Evolutionary conservation across 495 filamentous ascomycete species (phyloP), one percentile per base, ranked within the genome.

Genomic region (Penicillium goetzii): DNA sequence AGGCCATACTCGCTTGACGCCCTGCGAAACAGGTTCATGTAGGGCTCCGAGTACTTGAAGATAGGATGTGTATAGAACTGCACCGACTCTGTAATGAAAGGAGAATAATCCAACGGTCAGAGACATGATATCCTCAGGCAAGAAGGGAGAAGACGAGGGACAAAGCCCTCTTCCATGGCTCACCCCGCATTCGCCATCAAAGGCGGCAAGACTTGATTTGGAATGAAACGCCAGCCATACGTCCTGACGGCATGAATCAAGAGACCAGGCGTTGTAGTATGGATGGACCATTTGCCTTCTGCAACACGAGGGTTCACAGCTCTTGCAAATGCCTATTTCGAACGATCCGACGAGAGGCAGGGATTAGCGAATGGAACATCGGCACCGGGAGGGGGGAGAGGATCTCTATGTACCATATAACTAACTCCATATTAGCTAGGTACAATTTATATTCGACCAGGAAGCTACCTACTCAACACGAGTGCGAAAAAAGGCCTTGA

Each of bases 401-500:
- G 41, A 52, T 23, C 3, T 23, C 2, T 28, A 54, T 54, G 33
- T 82, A 88, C 86, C 85, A 89, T 86, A 63, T 83, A 90, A 74
- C 82, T 87, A 72, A 32, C 59, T 55, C 4, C 75, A 59, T 47
- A 51, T 76, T 59, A 71, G 76, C 57, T 28, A 43, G 26, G 28
- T 17, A 58, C 59, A 47, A 21, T 72, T 26, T 43, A 36, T 15
- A 33, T 10, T 7, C 49, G 40, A 56, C 43, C 50, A 58, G 36
- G 76, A 63, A 40, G 5, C 36, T 58, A 83, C 74, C 82, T 89
- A 97, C 82, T 97, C 93, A 64, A 97, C 91, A 58, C 93, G 80
- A 4, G 89, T 92, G 56, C 90, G 85, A 73, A 97, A 94, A 74
- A 97, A 97, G 4, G 92, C 89, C 73, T 96, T 96, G 32, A 91